Base-by-base conservation (phyloP, 2,329 filamentous ascomycete species). In the Kalmusia sp. region DNA sequence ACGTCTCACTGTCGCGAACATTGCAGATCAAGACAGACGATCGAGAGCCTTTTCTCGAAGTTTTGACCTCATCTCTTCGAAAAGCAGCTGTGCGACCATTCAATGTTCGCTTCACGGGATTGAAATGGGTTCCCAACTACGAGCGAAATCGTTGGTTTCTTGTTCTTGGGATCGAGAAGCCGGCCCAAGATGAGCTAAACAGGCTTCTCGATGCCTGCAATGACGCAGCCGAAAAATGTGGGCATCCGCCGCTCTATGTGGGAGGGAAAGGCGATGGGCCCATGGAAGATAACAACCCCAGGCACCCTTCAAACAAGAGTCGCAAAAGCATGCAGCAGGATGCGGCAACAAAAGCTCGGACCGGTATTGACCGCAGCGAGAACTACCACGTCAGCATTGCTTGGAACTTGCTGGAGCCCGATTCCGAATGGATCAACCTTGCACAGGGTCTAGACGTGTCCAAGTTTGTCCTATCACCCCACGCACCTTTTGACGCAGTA, bases 351-450 rank as follows among this genome's bases (percentile, higher is more conserved):
- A 53, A 33, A 51, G 27, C 22, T 22, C 28, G 17, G 22, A 4
- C 38, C 24, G 25, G 31, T 25, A 15, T 51, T 28, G 80, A 85
- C 61, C 71, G 73, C 49, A 81, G 82, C 4, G 72, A 80, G 43
- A 85, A 83, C 19, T 97, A 97, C 68, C 95, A 99, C 74, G 78
- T 98, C 54, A 96, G 92, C 39, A 85, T 99, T 51, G 95, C 89
- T 0, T 98, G 93, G 95, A 89, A 70, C 38, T 59, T 76, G 21
- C 48, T 54, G 9, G 67, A 70, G 48, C 70, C 71, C 6, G 59
- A 57, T 15, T 39, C 61, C 8, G 63, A 65, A 30, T 72, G 62
- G 63, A 50, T 63, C 7, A 50, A 54, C 33, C 31, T 72, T 28
- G 57, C 72, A 2, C 46, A 62, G 35, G n/a, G 44, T 35, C 57